Base-by-base conservation (phyloP, 805 yeast genomes). In the Yarrowia alimentaria region DNA sequence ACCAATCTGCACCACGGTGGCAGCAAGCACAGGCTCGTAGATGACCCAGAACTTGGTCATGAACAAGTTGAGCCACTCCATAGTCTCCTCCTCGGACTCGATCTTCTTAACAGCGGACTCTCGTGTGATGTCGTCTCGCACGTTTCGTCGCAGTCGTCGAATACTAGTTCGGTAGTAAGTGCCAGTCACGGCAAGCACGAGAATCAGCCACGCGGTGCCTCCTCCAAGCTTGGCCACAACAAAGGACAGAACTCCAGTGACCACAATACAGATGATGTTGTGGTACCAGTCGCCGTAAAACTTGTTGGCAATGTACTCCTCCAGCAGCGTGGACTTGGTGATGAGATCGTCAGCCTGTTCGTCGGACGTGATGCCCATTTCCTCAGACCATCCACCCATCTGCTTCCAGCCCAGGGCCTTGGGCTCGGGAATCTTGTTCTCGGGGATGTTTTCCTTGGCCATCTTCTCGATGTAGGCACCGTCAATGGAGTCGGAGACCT, bases 271-370 rank as follows among this genome's bases (percentile, higher is more conserved):
- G 0, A 78, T 96, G n/a, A 83, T 81, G 48, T 83, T 82, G 65
- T 93, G 98, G 63, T 83, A 93, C 99, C 99, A 93, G 63, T 93
- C 98, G 49, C 99, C 99, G 60, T 85, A 86, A 12, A 79, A 76
- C 28, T 68, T 72, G 21, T 86, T 83, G 6, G 94, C 94, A 50
- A 93, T 68, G 60, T 82, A 77, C 53, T 78, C 74, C 61, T 89
- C 96, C 53, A 90, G 70, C 26, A 85, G 61, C 0, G 97, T 86
- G 16, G 88, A 80, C 18, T 78, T 76, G 18, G 82, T 74, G 53
- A 80, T 67, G 58, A 89, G 70, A 64, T 89, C 96, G 56, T 77
- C 74, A 52, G 81, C 70, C 59, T 87, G 95, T 28, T 83, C 85
- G 10, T 66, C 65, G 7, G 78, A 66, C 2, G 76, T 79, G 58